Base-by-base conservation (phyloP, 495 filamentous ascomycete genomes). In the Penicillium tannophilum region DNA sequence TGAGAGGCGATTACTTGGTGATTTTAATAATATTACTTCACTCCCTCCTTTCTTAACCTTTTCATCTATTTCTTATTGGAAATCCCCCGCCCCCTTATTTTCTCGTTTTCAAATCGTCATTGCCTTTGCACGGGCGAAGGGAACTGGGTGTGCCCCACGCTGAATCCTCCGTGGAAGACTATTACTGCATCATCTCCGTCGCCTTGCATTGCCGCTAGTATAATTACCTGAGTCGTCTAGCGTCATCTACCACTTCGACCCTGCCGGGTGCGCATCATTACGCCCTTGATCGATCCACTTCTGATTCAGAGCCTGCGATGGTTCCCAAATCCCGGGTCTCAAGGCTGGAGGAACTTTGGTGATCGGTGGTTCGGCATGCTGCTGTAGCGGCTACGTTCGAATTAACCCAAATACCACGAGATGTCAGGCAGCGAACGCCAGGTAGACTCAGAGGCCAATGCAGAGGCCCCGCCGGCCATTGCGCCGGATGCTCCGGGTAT, bases 381-480 rank as follows among this genome's bases (percentile, higher is more conserved):
- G 56, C 56, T 67, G 33, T 74, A 62, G 43, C 71, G 58, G 64
- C 58, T 62, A 58, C 55, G 33, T 58, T 54, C 45, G 49, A 28
- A 39, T 28, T 56, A 48, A 52, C 30, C 26, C 23, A 41, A 16
- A 17, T 52, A 48, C 51, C 47, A 52, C 63, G 67, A 61, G 31
- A 76, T 76, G 73, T 68, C 73, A 23, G 64, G 42, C 47, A 61
- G 64, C 58, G 62, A 64, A 19, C 64, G 24, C 45, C 50, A 19
- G 49, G 54, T 39, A 41, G 51, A 66, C 44, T 49, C 61, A 31
- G 42, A 55, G 47, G 23, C 42, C 26, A 41, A 24, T 36, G 10
- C 31, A 35, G 53, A 47, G 28, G 35, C 42, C 39, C n/a, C 30
- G 4, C 23, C 20, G 28, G 24, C n/a, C 23, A 46, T 26, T 44